Percentiles rank a stretch among this genome's conserved stretches.
These are phyloP conservation scores for Calophaca sinica DNA, from an alignment of 306 rosid species.

Conservation along the genomic window DNA sequence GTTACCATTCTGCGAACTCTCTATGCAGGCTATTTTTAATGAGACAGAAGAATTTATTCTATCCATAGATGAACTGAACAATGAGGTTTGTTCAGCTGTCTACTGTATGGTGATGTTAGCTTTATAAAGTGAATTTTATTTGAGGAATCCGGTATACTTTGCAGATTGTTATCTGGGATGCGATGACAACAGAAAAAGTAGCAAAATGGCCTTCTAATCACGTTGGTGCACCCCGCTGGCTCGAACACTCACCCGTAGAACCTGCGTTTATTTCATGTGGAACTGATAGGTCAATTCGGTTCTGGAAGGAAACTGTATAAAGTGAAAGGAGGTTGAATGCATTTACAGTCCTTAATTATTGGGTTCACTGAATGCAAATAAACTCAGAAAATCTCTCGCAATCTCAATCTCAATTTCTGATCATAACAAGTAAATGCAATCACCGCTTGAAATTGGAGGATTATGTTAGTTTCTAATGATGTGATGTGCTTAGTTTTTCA, in stretches of 20 bases:
- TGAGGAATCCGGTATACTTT: slow-evolving; percentile 41
- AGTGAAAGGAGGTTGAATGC: slow-evolving; percentile 30
- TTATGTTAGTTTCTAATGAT: background rate
- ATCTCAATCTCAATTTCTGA: background rate
- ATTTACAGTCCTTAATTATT: slow-evolving; percentile 4
- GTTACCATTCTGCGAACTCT: slow-evolving; percentile 23
- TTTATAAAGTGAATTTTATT: slow-evolving; percentile 36
- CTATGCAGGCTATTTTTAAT: slow-evolving; percentile 79
- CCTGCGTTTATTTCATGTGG: slow-evolving; percentile 85
- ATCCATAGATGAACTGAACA: slow-evolving; percentile 83
- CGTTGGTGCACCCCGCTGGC: slow-evolving; percentile 89
- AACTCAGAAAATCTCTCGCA: background rate
- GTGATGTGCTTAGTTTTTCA: slow-evolving; percentile 3
- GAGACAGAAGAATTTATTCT: slow-evolving; percentile 84
- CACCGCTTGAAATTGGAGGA: background rate
- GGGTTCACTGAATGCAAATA: slow-evolving; percentile 11
- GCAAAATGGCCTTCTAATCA: slow-evolving; percentile 94
- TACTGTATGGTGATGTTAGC: slow-evolving; percentile 6
- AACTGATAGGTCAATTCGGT: slow-evolving; percentile 81
- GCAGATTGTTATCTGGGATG: slow-evolving; percentile 93
- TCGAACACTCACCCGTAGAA: slow-evolving; percentile 82
- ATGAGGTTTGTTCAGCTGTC: slow-evolving; percentile 71
- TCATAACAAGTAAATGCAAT: slow-evolving; percentile 10
- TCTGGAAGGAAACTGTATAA: slow-evolving; percentile 75
- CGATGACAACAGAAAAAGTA: slow-evolving; percentile 78